phyloP scores from a whole-genome alignment of 345 rosid genomes.

The Gossypium raimondii region DNA sequence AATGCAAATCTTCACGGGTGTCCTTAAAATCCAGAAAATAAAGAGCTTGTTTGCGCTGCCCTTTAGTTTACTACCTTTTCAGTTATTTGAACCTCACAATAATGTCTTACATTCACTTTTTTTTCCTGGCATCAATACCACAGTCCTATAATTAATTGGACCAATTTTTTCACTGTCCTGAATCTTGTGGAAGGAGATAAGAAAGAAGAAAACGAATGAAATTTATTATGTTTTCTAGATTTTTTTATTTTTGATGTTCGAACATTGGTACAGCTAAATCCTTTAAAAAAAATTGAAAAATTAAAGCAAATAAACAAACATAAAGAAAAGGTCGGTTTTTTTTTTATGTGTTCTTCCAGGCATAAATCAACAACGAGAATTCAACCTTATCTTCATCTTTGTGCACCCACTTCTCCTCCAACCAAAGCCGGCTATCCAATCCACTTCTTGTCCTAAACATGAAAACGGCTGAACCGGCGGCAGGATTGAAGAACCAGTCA shows the following conservation, averaged over 20 bases:
- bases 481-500: conserved; percentile 73
- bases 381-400: conserved; percentile 56
- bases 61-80: no score
- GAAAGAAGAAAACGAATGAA: neutral
- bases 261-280: no score
- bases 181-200: neutral
- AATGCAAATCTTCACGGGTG: conserved; percentile 28
- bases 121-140: no score
- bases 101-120: no score
- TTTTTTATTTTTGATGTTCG: neutral
- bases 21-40: conserved; percentile 20
- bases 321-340: conserved; percentile 7
- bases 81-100: no score
- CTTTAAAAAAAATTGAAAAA: conserved; percentile 7
- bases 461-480: conserved; percentile 65
- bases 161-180: no score
- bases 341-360: conserved; percentile 47
- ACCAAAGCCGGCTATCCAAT: conserved; percentile 60
- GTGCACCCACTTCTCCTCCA: conserved; percentile 56
- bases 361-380: conserved; percentile 77
- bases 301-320: conserved; percentile 12
- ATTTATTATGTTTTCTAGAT: neutral
- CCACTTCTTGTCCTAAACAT: conserved; percentile 88
- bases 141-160: no score
- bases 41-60: no score